Percentiles rank a stretch among this genome's conserved stretches.
Conservation (phyloP, 73 alveolate species). For the Breviolum minutum region DNA sequence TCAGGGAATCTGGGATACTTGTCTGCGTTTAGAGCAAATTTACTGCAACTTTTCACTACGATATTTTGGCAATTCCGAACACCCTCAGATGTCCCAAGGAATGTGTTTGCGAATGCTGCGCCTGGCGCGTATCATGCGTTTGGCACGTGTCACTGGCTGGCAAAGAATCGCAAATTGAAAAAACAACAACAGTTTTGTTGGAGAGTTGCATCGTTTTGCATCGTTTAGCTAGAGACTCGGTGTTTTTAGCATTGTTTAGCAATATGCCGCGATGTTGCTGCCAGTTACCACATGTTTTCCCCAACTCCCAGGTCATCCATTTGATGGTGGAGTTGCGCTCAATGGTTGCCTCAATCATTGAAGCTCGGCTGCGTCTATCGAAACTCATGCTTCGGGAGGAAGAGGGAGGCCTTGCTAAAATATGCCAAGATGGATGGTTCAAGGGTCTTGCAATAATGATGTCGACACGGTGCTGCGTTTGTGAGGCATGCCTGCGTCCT, state of each 20-base stretch:
- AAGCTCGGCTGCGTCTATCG: not conserved
- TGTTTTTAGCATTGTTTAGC: not conserved
- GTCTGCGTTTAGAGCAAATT: not conserved
- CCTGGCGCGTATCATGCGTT: slow-evolving; percentile 89
- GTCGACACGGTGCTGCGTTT: not conserved
- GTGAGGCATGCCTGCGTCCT: slow-evolving; percentile 83
- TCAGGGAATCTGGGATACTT: slow-evolving; percentile 34
- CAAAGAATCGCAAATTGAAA: too few relatives aligned
- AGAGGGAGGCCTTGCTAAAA: too few relatives aligned
- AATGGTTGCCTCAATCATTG: slow-evolving; percentile 73
- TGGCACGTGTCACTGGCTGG: slow-evolving; percentile 46
- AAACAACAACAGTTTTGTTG: not conserved
- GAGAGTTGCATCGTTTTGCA: not conserved
- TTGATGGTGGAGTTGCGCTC: slow-evolving; percentile 89
- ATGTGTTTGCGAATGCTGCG: slow-evolving; percentile 88
- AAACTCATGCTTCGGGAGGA: too few relatives aligned
- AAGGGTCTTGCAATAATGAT: not conserved
- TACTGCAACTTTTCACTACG: not conserved
- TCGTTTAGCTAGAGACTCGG: not conserved
- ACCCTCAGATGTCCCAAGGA: not conserved
- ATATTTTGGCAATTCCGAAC: not conserved
- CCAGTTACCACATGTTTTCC: too few relatives aligned
- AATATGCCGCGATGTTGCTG: too few relatives aligned
- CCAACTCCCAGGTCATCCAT: slow-evolving; percentile 33
- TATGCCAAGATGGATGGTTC: not conserved